A percentile compares a stretch with the other conserved stretches of the same genome.
Evolutionary conservation across 441 rosid species (phyloP).

Genomic region (Sinapis alba): DNA sequence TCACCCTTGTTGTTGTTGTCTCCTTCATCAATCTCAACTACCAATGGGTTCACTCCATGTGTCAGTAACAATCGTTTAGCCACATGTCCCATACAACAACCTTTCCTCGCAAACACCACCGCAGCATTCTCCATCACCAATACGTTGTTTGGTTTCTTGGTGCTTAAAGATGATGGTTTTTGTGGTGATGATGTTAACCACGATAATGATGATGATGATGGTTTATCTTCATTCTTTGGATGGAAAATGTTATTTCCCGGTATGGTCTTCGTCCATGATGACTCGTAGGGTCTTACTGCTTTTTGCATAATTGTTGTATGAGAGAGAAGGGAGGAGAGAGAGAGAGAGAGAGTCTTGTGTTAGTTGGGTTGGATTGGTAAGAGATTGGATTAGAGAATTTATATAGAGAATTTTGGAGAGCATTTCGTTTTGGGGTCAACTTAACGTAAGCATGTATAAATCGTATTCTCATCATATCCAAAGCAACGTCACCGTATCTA

Average conservation of each 20-base stretch:
- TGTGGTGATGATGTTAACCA: constrained; percentile 10
- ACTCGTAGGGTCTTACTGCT: constrained; percentile 47
- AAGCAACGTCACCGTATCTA: constrained; percentile 35
- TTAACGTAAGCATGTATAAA: constrained; percentile 16
- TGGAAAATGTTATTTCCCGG: constrained; percentile 44
- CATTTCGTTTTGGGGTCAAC: constrained; percentile 31
- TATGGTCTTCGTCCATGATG: constrained; percentile 44
- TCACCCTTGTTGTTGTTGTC: constrained; percentile 59
- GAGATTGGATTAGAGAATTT: constrained; percentile 24
- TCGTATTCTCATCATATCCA: constrained; percentile 24
- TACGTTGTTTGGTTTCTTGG: constrained; percentile 29
- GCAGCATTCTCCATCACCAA: constrained; percentile 79
- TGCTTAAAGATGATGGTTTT: constrained; percentile 22
- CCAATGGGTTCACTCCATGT: constrained; percentile 78
- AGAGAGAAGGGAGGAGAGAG: neutral
- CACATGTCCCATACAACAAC: constrained; percentile 94
- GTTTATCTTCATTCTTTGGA: constrained; percentile 27
- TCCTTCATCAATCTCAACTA: constrained; percentile 67
- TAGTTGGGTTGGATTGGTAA: constrained; percentile 22
- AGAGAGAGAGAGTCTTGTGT: constrained; percentile 23
- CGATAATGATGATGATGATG: constrained; percentile 29
- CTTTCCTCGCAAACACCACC: constrained; percentile 68
- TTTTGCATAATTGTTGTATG: constrained; percentile 60
- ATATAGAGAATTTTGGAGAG: constrained; percentile 27
- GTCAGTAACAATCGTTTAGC: constrained; percentile 70